A percentile compares a stretch with the other conserved stretches of the same genome.
phyloP scores from a whole-genome alignment of 192 early-diverging fungal genomes.

The Coemansia sp. region DNA sequence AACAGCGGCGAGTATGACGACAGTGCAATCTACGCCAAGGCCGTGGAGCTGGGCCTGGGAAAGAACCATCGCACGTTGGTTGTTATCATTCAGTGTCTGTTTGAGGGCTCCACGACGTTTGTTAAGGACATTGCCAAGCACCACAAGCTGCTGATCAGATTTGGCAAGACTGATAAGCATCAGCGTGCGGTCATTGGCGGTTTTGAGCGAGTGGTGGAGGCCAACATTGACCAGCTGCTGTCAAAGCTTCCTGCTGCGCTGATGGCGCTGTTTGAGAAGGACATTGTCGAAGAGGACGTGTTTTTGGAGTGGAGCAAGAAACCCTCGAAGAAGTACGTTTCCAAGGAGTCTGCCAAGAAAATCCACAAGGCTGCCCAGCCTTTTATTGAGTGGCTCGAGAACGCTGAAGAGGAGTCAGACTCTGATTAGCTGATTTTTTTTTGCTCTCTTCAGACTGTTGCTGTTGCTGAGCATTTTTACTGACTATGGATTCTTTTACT shows the following conservation, averaged over 20 bases:
- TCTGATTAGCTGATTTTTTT: conserved; percentile 11
- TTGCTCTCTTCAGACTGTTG: not conserved
- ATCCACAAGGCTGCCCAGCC: conserved; percentile 82
- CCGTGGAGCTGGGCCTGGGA: conserved; percentile 69
- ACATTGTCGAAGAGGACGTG: conserved; percentile 89
- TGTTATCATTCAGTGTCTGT: conserved; percentile 81
- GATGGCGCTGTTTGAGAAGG: conserved; percentile 86
- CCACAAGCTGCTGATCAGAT: conserved; percentile 67
- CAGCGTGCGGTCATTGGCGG: conserved; percentile 90
- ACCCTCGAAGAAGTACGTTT: conserved; percentile 77
- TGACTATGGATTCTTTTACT: conserved; percentile 1
- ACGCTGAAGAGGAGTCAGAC: conserved; percentile 84
- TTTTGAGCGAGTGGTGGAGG: conserved; percentile 78
- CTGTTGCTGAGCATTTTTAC: conserved; percentile 2
- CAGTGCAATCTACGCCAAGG: conserved; percentile 74
- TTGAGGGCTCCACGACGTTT: conserved; percentile 58
- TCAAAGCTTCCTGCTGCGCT: conserved; percentile 74
- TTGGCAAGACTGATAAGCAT: conserved; percentile 76
- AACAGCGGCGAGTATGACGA: conserved; percentile 60
- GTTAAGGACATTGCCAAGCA: conserved; percentile 71
- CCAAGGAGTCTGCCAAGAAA: conserved; percentile 73
- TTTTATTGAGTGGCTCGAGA: conserved; percentile 87
- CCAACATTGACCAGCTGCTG: conserved; percentile 57
- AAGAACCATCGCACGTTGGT: conserved; percentile 77
- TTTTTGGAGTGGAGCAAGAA: conserved; percentile 91